Evolutionary conservation across 108 stramenopile genomes (phyloP).

Genomic region (Nitzschia sp.): DNA sequence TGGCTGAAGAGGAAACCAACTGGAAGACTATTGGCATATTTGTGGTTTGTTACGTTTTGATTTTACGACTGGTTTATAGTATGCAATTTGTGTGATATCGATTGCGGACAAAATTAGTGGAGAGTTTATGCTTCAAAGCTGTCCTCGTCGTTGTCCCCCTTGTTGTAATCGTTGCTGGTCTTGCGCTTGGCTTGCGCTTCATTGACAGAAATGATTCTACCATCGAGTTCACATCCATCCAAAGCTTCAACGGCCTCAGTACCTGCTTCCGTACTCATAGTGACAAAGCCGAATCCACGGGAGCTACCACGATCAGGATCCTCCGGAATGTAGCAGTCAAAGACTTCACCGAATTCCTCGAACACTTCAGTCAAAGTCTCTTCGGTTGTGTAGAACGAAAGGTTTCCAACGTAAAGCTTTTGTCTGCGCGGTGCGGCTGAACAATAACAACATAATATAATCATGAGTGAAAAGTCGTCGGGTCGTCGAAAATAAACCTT

Average conservation of each 20-base stretch:
- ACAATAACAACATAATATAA: not conserved
- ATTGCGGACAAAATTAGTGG: no score
- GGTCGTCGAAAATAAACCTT: not conserved
- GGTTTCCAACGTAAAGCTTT: constrained; percentile 85
- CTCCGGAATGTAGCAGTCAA: constrained; percentile 75
- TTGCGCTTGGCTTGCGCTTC: constrained; percentile 66
- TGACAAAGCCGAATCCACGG: constrained; percentile 89
- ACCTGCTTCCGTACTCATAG: constrained; percentile 74
- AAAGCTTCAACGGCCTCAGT: constrained; percentile 63
- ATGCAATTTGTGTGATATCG: no score
- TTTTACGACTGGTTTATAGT: no score
- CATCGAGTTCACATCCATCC: constrained; percentile 85
- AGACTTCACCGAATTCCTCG: constrained; percentile 69
- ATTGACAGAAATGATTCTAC: constrained; percentile 75
- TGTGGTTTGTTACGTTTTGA: no score
- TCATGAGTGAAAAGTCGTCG: not conserved
- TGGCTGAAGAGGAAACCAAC: no score
- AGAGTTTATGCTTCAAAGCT: no score
- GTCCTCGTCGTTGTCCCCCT: not conserved
- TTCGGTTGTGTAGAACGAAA: constrained; percentile 66
- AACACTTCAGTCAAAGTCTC: constrained; percentile 67
- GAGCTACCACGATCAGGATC: constrained; percentile 65
- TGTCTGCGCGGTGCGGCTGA: not conserved
- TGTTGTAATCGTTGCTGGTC: not conserved
- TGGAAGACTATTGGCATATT: no score